These are phyloP conservation scores for Hypomyces rosellus DNA, from an alignment of 2,329 filamentous ascomycete species.

Conservation along the genomic window DNA sequence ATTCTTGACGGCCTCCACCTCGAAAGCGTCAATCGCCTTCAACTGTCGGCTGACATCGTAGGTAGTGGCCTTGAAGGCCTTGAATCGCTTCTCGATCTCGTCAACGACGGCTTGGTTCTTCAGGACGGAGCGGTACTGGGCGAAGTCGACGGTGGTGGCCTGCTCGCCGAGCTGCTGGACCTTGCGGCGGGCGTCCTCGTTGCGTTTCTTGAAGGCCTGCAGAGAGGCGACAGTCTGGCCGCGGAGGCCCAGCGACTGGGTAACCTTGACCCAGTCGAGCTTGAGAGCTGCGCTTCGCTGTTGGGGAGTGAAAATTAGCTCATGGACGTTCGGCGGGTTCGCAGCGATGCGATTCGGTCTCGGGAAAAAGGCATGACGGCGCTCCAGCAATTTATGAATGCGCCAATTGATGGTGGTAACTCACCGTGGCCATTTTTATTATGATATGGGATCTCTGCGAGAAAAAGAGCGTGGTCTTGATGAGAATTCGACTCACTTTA, in stretches of 20 bases:
- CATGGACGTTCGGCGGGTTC: constrained; percentile 24
- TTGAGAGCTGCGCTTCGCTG: constrained; percentile 98
- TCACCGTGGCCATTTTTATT: constrained; percentile 64
- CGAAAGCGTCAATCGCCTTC: constrained; percentile 97
- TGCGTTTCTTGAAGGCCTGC: constrained; percentile 98
- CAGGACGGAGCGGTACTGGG: constrained; percentile 81
- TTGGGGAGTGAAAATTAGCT: constrained; percentile 48
- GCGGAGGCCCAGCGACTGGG: constrained; percentile 88
- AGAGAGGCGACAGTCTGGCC: constrained; percentile 89
- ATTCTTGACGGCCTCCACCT: constrained; percentile 94
- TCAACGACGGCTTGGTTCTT: constrained; percentile 96
- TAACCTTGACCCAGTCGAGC: constrained; percentile 97
- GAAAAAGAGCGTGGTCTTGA: constrained; percentile 43
- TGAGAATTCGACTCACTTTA: constrained; percentile 39
- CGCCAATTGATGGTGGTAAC: constrained; percentile 34
- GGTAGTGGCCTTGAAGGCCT: constrained; percentile 80
- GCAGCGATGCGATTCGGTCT: not conserved
- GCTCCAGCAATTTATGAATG: not conserved
- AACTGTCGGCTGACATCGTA: constrained; percentile 93
- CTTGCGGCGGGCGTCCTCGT: constrained; percentile 96
- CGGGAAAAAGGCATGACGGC: too few species aligned
- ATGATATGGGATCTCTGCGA: constrained; percentile 40
- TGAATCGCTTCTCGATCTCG: constrained; percentile 96
- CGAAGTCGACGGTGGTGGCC: constrained; percentile 84
- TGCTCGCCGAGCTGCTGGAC: constrained; percentile 77